phyloP scores from a whole-genome alignment of 371 early-diverging fungal species.

The Mortierella sp. region DNA sequence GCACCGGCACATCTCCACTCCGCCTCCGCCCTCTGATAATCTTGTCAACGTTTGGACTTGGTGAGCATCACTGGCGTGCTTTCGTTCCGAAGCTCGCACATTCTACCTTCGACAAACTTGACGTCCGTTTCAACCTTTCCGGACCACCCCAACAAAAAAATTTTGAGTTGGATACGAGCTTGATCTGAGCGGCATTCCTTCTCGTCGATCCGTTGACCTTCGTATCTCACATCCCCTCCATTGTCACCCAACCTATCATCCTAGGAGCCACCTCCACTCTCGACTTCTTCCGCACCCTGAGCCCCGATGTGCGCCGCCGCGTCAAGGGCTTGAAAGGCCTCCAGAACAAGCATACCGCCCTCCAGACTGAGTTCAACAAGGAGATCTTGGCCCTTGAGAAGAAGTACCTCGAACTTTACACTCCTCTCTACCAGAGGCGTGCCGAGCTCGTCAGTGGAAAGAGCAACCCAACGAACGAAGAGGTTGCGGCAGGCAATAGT shows the following conservation, averaged over 20 bases:
- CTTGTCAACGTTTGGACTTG: no score
- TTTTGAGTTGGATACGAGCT: slow-evolving; percentile 6
- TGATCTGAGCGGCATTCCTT: neutral
- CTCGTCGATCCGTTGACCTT: neutral
- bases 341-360: slow-evolving; percentile 81
- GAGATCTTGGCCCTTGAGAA: slow-evolving; percentile 93
- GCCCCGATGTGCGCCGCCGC: slow-evolving; percentile 81
- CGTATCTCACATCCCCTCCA: neutral
- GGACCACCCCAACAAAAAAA: slow-evolving; percentile 3
- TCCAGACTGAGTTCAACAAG: slow-evolving; percentile 88
- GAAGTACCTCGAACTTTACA: slow-evolving; percentile 85
- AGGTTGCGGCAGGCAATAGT: slow-evolving; percentile 73
- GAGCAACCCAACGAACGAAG: slow-evolving; percentile 89
- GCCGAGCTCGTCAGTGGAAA: slow-evolving; percentile 77
- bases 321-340: slow-evolving; percentile 84
- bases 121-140: neutral
- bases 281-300: slow-evolving; percentile 84
- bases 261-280: slow-evolving; percentile 72
- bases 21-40: neutral
- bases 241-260: neutral
- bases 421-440: slow-evolving; percentile 91
- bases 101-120: neutral
- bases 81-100: neutral
- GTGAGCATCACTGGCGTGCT: neutral
- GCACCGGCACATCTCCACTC: neutral